These are phyloP conservation scores for Neofusicoccum parvum DNA, from an alignment of 2,329 filamentous ascomycete genomes.

Conservation along the genomic window DNA sequence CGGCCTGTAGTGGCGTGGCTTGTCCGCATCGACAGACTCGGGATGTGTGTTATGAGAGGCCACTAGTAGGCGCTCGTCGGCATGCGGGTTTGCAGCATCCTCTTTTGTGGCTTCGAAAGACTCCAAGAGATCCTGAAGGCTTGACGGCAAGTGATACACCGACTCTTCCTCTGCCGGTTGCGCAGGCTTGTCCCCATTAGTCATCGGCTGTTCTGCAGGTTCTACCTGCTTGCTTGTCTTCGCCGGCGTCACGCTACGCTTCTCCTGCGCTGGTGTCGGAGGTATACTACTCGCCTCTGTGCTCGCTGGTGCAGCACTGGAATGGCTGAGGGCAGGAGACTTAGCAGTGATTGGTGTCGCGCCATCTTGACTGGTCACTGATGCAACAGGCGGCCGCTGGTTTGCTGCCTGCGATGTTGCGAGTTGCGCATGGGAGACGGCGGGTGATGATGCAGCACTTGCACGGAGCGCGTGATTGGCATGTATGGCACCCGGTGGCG, in stretches of 20 bases:
- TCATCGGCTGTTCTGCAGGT: conserved; percentile 37
- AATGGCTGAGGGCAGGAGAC: conserved; percentile 53
- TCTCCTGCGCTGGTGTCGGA: conserved; percentile 49
- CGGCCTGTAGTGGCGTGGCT: conserved; percentile 81
- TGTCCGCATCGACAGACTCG: conserved; percentile 76
- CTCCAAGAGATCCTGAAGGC: conserved; percentile 85
- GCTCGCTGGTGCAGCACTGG: conserved; percentile 46
- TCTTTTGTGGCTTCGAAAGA: conserved; percentile 85
- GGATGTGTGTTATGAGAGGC: conserved; percentile 74
- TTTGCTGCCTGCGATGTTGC: conserved; percentile 24
- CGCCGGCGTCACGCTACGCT: conserved; percentile 43
- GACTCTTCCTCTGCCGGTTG: conserved; percentile 69
- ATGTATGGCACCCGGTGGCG: conserved; percentile 70
- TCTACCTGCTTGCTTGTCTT: conserved; percentile 29
- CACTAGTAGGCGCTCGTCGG: conserved; percentile 73
- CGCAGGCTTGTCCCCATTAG: conserved; percentile 57
- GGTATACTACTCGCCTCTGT: conserved; percentile 45
- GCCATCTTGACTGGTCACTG: conserved; percentile 42
- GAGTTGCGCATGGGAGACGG: conserved; percentile 42
- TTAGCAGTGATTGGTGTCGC: conserved; percentile 46
- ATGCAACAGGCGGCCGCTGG: conserved; percentile 40
- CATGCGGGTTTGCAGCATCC: conserved; percentile 62
- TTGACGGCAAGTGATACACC: conserved; percentile 88
- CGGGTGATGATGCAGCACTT: conserved; percentile 60
- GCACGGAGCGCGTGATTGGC: conserved; percentile 51